A percentile compares a stretch with the other conserved stretches of the same genome.
Evolutionary conservation across 306 rosid genomes (phyloP).

Genomic region (Morella rubra): DNA sequence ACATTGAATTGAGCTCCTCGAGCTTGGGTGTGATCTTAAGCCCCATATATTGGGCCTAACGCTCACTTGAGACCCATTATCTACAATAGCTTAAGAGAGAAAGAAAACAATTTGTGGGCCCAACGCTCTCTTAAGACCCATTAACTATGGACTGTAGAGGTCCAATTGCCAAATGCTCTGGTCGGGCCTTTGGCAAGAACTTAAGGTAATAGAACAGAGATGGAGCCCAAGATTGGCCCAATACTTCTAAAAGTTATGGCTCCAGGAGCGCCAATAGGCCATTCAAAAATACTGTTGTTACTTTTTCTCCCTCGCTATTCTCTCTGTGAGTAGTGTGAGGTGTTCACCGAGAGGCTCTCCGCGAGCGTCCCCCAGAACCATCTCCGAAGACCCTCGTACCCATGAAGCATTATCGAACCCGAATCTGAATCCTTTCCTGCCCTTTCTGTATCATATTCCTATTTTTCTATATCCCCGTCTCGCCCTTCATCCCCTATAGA

Average conservation of each 20-base stretch:
- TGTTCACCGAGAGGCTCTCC: not conserved
- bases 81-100: no score
- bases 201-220: not conserved
- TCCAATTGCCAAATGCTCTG: not conserved
- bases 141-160: no score
- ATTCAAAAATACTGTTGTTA: conserved; percentile 33
- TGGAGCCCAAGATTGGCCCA: not conserved
- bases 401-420: not conserved
- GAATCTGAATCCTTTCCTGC: conserved; percentile 4
- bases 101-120: not conserved
- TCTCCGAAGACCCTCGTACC: not conserved
- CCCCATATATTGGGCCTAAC: no score
- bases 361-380: not conserved
- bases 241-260: no score
- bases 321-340: not conserved
- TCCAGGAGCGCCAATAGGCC: conserved; percentile 26
- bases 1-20: no score
- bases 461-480: not conserved
- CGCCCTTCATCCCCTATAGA: conserved; percentile 20
- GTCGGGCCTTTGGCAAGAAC: not conserved
- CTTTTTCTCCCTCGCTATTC: conserved; percentile 4
- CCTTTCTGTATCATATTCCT: not conserved
- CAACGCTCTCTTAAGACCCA: no score
- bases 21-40: no score
- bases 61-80: no score